Evolutionary conservation across 1,139 yeast genomes (phyloP), one percentile per base, ranked within the genome.

Genomic region (Eremothecium coryli): DNA sequence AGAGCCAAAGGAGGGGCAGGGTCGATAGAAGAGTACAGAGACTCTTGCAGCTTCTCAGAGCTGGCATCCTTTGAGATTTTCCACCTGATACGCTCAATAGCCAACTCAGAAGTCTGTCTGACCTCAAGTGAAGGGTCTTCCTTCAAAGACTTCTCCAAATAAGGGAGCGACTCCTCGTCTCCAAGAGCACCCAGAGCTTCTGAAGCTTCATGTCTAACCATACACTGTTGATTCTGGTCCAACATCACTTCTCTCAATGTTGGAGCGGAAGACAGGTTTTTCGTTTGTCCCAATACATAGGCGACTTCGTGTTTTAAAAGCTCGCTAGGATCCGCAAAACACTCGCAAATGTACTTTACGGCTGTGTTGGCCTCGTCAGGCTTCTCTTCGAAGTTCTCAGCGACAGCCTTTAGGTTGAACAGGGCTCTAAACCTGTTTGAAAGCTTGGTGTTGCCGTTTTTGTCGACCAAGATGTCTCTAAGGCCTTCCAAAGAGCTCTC

Each of bases 131-230:
- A 64, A 9, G 94, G 93, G 54, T 90, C 97, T 35, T 78, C 71
- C 42, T 65, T 60, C 48, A 60, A 67, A 60, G 79, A 85, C 33
- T 76, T 65, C 43, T 73, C 64, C 46, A 93, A 71, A 35, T 86
- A 60, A 1, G 65, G 71, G 39, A 90, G 61, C n/a, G 95, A 82
- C 4, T 73, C 79, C 32, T 64, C 62, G 58, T 86, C 94, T 32
- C 95, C 95, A 37, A 93, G 67, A 24, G 98, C 98, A 40, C 98
- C 99, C 38, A 93, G 70, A 21, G 97, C 98, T 62, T 93, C 99
- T 9, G 98, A 98, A 14, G 98, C 98, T 61, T 93, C 99, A 59
- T 93, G 99, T 60, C 99, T 81, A 23, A 93, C 99, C 97, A 93
- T 93, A 40, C 82, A 68, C 56, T 81, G 90, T 63, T 93, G 97